A percentile compares a stretch with the other conserved stretches of the same genome.
Conservation (phyloP, 352 stramenopile genomes). For the Pythium brachiatum region DNA sequence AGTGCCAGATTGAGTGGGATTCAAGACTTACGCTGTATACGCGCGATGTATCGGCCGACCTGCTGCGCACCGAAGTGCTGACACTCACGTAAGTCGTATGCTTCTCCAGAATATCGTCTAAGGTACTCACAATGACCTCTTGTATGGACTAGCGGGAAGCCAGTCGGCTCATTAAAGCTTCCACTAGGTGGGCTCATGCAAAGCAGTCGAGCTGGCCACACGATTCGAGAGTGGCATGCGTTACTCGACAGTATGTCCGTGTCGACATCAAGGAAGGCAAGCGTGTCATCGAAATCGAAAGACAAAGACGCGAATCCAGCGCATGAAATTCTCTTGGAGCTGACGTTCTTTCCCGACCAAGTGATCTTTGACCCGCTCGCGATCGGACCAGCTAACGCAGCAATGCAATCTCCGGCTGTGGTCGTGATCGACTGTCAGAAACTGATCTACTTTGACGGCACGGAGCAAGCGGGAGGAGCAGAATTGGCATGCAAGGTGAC, state of each 20-base stretch:
- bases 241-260: slow-evolving; percentile 9
- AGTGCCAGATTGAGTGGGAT: slow-evolving; percentile 31
- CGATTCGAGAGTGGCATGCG: slow-evolving; percentile 25
- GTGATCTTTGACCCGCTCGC: slow-evolving; percentile 20
- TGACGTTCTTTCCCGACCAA: slow-evolving; percentile 36
- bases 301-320: not conserved
- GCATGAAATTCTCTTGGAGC: slow-evolving; percentile 17
- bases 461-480: not conserved
- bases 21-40: slow-evolving; percentile 40
- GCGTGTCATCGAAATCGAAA: not conserved
- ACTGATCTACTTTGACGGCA: slow-evolving; percentile 9
- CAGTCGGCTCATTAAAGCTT: slow-evolving; percentile 36
- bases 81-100: slow-evolving; percentile 29
- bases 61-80: slow-evolving; percentile 38
- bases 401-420: not conserved
- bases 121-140: not conserved
- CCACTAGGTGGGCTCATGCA: slow-evolving; percentile 26
- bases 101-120: not conserved
- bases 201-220: slow-evolving; percentile 8
- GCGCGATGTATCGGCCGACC: slow-evolving; percentile 28
- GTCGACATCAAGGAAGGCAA: not conserved
- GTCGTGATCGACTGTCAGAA: slow-evolving; percentile 9
- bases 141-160: slow-evolving; percentile 23
- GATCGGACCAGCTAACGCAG: not conserved
- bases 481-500: slow-evolving; percentile 21